Conservation (phyloP, 768 basidiomycete species). For the Agrocybe praecox region DNA sequence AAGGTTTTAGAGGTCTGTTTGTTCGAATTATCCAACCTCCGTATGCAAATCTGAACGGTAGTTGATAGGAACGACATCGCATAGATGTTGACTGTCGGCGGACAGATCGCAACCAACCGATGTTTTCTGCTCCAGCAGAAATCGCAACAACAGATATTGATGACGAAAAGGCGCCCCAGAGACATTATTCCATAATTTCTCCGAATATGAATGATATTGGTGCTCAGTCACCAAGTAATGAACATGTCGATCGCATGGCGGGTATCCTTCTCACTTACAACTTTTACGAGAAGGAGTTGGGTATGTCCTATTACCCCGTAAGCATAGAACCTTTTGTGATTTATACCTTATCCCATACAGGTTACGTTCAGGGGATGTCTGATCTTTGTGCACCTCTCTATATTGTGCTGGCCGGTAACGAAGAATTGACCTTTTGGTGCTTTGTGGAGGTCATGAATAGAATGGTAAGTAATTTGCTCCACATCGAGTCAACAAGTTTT, state of each 20-base stretch:
- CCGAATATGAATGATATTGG: constrained; percentile 75
- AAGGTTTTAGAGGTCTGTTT: constrained; percentile 75
- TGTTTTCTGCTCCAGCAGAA: constrained; percentile 62
- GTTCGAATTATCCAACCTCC: constrained; percentile 9
- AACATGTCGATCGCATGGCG: constrained; percentile 88
- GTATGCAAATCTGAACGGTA: constrained; percentile 1
- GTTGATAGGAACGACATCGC: constrained; percentile 76
- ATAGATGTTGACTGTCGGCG: constrained; percentile 97
- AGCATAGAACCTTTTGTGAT: constrained; percentile 3
- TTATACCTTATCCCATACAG: constrained; percentile 35
- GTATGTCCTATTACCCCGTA: constrained; percentile 45
- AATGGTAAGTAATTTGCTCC: constrained; percentile 66
- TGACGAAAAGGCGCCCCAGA: constrained; percentile 58
- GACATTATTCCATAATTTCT: constrained; percentile 72
- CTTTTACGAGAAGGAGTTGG: constrained; percentile 85
- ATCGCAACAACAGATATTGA: constrained; percentile 37
- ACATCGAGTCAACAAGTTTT: background rate
- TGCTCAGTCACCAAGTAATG: constrained; percentile 86
- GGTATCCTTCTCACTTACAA: constrained; percentile 90
- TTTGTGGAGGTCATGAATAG: constrained; percentile 94
- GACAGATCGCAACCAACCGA: constrained; percentile 91
- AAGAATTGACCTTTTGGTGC: constrained; percentile 94
- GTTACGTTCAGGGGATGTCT: constrained; percentile 99
- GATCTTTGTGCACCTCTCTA: constrained; percentile 95
- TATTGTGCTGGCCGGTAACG: constrained; percentile 87